These are phyloP conservation scores for Fraxinus floribunda DNA, from an alignment of 305 asterid species.

Conservation along the genomic window DNA sequence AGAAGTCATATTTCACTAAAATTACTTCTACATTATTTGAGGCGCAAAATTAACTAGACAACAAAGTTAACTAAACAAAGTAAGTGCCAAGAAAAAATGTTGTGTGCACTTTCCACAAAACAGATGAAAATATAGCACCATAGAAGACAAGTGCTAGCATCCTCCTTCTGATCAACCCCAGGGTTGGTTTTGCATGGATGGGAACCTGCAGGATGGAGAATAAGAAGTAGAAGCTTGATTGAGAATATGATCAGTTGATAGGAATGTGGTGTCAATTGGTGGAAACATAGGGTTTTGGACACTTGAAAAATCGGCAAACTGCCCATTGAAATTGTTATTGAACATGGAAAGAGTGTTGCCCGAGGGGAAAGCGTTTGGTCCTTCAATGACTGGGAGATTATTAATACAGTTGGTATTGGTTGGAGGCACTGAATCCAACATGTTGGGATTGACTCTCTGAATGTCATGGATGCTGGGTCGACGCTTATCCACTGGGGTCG, in stretches of 20 bases:
- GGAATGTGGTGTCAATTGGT: background rate
- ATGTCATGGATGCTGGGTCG: constrained; percentile 54
- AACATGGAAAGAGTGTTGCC: background rate
- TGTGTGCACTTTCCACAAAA: background rate
- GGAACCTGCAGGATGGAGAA: background rate
- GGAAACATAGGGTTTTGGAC: constrained; percentile 9
- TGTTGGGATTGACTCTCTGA: background rate
- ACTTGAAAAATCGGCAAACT: background rate
- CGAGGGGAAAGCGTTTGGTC: background rate
- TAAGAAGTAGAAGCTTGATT: constrained; percentile 4
- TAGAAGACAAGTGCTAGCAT: background rate
- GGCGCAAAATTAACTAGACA: background rate
- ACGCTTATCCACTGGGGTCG: constrained; percentile 36
- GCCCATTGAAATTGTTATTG: constrained; percentile 3
- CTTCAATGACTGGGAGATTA: background rate
- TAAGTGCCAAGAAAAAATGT: background rate
- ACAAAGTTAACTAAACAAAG: background rate
- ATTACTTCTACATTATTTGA: background rate
- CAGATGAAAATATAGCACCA: background rate
- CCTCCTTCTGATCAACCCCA: constrained; percentile 11
- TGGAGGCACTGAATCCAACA: background rate
- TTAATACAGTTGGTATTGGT: background rate
- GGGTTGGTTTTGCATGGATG: constrained; percentile 9
- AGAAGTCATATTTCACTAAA: background rate
- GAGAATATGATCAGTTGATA: constrained; percentile 5